Base-by-base conservation (phyloP, 306 rosid species). In the Quillaja saponaria region DNA sequence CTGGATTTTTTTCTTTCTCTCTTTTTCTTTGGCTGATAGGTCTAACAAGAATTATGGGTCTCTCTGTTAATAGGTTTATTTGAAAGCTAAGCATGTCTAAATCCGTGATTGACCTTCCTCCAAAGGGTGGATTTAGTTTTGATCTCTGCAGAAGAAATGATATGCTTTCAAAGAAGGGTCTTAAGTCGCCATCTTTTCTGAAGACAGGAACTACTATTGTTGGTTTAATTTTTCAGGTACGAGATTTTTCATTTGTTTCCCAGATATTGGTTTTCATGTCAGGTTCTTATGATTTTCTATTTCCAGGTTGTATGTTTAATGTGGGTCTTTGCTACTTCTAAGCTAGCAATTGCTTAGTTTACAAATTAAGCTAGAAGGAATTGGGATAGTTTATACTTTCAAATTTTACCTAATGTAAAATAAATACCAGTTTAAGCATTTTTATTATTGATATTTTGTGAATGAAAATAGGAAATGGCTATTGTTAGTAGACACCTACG, bases 131-230 rank as follows among this genome's bases (percentile, higher is more conserved):
- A 2, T 88, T 92, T 69, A 86, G 82, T 70, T 92, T 86, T 58
- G 96, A 90, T 78, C 88, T 90, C 16, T 90, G 92, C 55, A 82
- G 96, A 78, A 81, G 96, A 63, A 92, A 92, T 13, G 96, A 71
- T 2, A 88, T 92, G 98, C 95, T 88, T 39, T 62, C 76, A 8
- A 73, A 83, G 69, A 84, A 89, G 47, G 98, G 94, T 19, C 79
- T 84, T 44, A 75, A 70, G 34, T 61, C 71, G 4, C 85, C 85
- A 0, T 63, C 96, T 19, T 92, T 68, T 58, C 74, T 85, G 7
- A 92, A 92, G 86, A 92, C 96, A 0, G 98, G 98, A 21, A 92
- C 96, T 5, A 92, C 96, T 13, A 88, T 92, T 34, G 98, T 90
- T 17, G 96, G 96, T 74, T 74, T 90, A 47, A 74, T 90, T 74